phyloP scores from a whole-genome alignment of 2,329 filamentous ascomycete genomes.

The Trichoderma simmonsii region DNA sequence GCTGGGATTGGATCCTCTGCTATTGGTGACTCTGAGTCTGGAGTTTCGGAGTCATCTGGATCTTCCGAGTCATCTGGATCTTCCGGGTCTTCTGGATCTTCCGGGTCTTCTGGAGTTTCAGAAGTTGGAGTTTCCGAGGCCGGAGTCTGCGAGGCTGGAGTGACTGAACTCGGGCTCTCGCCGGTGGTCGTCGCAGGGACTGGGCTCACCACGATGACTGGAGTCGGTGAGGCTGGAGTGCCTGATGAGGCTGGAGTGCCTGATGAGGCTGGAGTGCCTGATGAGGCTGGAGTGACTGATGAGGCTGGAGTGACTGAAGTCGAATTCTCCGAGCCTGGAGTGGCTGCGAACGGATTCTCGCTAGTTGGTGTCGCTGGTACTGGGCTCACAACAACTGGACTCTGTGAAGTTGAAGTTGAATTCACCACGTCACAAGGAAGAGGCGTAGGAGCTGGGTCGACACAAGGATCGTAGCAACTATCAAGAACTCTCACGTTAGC shows the following conservation, averaged over 20 bases:
- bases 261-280: neutral
- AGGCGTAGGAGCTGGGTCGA: slow-evolving; percentile 23
- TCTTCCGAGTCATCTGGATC: neutral
- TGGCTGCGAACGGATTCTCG: neutral
- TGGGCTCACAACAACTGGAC: neutral
- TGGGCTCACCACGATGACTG: no score
- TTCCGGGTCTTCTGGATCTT: neutral
- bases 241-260: neutral
- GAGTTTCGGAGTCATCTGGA: neutral
- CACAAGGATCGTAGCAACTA: slow-evolving; percentile 34
- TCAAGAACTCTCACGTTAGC: neutral
- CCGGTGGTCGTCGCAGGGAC: no score
- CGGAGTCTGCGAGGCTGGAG: neutral
- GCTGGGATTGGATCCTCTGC: neutral
- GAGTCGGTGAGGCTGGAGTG: neutral
- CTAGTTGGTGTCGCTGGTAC: neutral
- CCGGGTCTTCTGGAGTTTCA: no score
- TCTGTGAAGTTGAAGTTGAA: neutral
- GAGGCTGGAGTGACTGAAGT: neutral
- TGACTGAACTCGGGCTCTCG: neutral
- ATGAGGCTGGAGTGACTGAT: neutral
- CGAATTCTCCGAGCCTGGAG: neutral
- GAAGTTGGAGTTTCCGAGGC: neutral
- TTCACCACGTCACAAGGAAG: slow-evolving; percentile 19
- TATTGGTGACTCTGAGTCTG: neutral